A percentile compares a stretch with the other conserved stretches of the same genome.
These are phyloP conservation scores for Aspergillus sp. DNA, from an alignment of 2,329 filamentous ascomycete genomes.

Conservation along the genomic window DNA sequence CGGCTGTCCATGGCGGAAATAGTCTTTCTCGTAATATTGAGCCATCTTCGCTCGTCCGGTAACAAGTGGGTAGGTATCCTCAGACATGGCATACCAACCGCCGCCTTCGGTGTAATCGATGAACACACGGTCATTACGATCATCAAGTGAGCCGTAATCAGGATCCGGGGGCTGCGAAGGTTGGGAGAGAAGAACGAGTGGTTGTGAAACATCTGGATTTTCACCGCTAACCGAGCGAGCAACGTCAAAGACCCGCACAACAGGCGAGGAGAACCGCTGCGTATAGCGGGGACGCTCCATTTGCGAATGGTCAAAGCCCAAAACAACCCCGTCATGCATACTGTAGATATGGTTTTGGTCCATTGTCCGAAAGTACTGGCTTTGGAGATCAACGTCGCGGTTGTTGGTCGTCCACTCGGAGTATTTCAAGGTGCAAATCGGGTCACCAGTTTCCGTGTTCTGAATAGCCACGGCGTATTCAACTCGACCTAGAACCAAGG, in stretches of 20 bases:
- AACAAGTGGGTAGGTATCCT: slow-evolving; percentile 79
- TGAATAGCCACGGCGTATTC: slow-evolving; percentile 90
- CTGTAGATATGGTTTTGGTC: slow-evolving; percentile 89
- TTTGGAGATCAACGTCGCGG: slow-evolving; percentile 80
- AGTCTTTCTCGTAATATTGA: slow-evolving; percentile 57
- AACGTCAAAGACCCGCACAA: slow-evolving; percentile 86
- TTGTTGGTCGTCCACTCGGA: slow-evolving; percentile 95
- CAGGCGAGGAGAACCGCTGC: slow-evolving; percentile 71
- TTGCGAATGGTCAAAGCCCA: slow-evolving; percentile 71
- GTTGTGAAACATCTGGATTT: slow-evolving; percentile 59
- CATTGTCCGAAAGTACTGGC: slow-evolving; percentile 75
- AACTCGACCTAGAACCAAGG: slow-evolving; percentile 77
- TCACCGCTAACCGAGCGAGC: slow-evolving; percentile 70
- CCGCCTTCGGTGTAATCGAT: slow-evolving; percentile 84
- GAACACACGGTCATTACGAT: slow-evolving; percentile 68
- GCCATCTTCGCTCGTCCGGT: slow-evolving; percentile 65
- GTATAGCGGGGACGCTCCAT: slow-evolving; percentile 61
- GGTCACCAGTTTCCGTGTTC: slow-evolving; percentile 67
- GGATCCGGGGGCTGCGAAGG: slow-evolving; percentile 63
- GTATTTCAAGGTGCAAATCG: slow-evolving; percentile 86
- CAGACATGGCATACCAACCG: slow-evolving; percentile 92
- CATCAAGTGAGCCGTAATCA: slow-evolving; percentile 44
- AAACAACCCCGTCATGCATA: slow-evolving; percentile 78
- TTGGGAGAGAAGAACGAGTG: slow-evolving; percentile 83
- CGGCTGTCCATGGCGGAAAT: slow-evolving; percentile 36